Base-by-base conservation (phyloP, 108 stramenopile species). In the Phaeodactylum tricornutum region DNA sequence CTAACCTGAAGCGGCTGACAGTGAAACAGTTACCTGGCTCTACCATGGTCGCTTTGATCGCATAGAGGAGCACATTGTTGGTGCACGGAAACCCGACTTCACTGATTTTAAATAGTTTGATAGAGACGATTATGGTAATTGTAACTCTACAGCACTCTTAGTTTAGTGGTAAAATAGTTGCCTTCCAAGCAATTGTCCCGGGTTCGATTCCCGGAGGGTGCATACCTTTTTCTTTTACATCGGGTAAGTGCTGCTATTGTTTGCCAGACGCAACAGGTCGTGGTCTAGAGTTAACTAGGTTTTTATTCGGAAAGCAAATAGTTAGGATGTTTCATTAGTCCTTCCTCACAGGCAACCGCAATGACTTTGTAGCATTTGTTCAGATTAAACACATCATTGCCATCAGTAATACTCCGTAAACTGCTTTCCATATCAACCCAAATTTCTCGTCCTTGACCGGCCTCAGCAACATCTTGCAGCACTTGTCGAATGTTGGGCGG, bases 351-450 rank as follows among this genome's bases (percentile, higher is more conserved):
- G 11, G 68, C 62, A 1, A 52, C 66, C 30, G 75, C 60, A 40
- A 85, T 79, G 34, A 77, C 77, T 41, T 66, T 36, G 39, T 69
- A 79, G 57, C 82, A 84, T 43, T 89, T 89, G 42, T 74, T 61
- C 20, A 84, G 32, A 62, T 89, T 82, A 61, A 89, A 89, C 11
- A 82, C 55, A 55, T 89, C 87, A 23, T 62, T 36, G 15, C 66
- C 74, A 52, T 73, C 49, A 53, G 68, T 75, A 11, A 31, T 67
- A 35, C 77, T 84, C 45, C 91, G 61, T 37, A 92, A 46, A 11
- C 74, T 72, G 44, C 81, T 86, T 51, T 92, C 91, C 91, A 92
- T 92, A 51, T 92, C 91, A 47, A 92, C 86, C 91, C 91, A 92
- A 86, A 61, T 7, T 53, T 44, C 6, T 43, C 43, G 0, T 50